A percentile compares a stretch with the other conserved stretches of the same genome.
phyloP scores from a whole-genome alignment of 805 yeast genomes.

The Candida broadrunensis region DNA sequence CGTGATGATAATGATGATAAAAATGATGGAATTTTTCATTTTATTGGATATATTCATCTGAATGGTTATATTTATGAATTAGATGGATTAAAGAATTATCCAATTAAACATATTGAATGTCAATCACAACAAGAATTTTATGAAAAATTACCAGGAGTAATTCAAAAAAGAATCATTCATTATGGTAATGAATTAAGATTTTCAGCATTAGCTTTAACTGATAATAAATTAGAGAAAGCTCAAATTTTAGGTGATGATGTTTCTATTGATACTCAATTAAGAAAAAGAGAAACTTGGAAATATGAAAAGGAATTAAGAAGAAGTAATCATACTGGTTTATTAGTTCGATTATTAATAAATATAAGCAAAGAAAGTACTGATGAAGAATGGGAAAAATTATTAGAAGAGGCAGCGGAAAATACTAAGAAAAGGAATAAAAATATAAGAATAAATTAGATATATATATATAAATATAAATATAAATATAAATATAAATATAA shows the following conservation, averaged over 20 bases:
- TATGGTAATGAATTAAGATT: slow-evolving; percentile 54
- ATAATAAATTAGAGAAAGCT: slow-evolving; percentile 43
- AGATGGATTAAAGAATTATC: slow-evolving; percentile 57
- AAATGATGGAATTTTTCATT: slow-evolving; percentile 57
- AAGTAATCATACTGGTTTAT: slow-evolving; percentile 52
- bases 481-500: not conserved
- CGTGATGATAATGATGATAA: slow-evolving; percentile 25
- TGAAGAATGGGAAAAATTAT: slow-evolving; percentile 33
- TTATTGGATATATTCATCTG: slow-evolving; percentile 49
- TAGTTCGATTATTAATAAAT: slow-evolving; percentile 43
- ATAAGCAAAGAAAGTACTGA: slow-evolving; percentile 33
- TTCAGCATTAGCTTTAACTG: slow-evolving; percentile 51
- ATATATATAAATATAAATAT: not conserved
- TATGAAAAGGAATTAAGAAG: slow-evolving; percentile 54
- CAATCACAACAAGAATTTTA: slow-evolving; percentile 38
- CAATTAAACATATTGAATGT: slow-evolving; percentile 49
- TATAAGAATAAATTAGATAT: not conserved
- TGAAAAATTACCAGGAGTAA: slow-evolving; percentile 40
- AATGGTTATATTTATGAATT: slow-evolving; percentile 53
- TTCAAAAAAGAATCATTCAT: slow-evolving; percentile 45
- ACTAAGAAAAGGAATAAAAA: slow-evolving; percentile 22
- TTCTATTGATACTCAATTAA: slow-evolving; percentile 36
- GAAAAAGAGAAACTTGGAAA: slow-evolving; percentile 50
- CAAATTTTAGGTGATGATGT: slow-evolving; percentile 38
- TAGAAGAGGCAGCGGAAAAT: no score